Evolutionary conservation across 2,329 filamentous ascomycete genomes (phyloP).

Genomic region (Monosporascus sp.): DNA sequence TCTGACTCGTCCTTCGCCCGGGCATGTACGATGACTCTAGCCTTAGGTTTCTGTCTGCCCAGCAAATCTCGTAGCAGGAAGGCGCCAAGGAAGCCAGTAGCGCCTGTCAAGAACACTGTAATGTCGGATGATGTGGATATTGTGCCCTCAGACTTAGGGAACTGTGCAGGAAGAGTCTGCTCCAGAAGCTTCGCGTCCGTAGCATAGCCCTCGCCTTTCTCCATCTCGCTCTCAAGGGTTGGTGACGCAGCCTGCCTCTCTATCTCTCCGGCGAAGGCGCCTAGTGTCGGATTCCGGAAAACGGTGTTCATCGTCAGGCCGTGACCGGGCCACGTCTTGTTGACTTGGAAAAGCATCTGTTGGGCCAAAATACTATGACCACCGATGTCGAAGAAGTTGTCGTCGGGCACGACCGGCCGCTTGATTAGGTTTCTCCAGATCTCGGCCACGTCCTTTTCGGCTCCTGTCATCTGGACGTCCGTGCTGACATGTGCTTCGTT

Average conservation of each 20-base stretch:
- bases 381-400: constrained; percentile 66
- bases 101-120: neutral
- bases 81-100: neutral
- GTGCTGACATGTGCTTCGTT: constrained; percentile 12
- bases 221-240: neutral
- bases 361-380: constrained; percentile 70
- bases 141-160: constrained; percentile 46
- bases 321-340: neutral
- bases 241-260: neutral
- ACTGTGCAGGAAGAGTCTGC: neutral
- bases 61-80: neutral
- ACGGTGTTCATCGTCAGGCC: neutral
- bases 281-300: neutral
- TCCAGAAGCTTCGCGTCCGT: neutral
- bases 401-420: constrained; percentile 46
- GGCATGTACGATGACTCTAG: neutral
- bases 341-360: constrained; percentile 63
- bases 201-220: neutral
- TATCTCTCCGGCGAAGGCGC: neutral
- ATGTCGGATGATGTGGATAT: constrained; percentile 38
- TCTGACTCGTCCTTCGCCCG: neutral
- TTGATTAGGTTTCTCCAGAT: constrained; percentile 60
- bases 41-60: neutral
- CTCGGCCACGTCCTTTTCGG: constrained; percentile 53
- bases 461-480: constrained; percentile 28